Percentiles rank a stretch among this genome's conserved stretches.
Evolutionary conservation across 257 asterid genomes (phyloP).

Genomic region (Oldenlandia corymbosa): DNA sequence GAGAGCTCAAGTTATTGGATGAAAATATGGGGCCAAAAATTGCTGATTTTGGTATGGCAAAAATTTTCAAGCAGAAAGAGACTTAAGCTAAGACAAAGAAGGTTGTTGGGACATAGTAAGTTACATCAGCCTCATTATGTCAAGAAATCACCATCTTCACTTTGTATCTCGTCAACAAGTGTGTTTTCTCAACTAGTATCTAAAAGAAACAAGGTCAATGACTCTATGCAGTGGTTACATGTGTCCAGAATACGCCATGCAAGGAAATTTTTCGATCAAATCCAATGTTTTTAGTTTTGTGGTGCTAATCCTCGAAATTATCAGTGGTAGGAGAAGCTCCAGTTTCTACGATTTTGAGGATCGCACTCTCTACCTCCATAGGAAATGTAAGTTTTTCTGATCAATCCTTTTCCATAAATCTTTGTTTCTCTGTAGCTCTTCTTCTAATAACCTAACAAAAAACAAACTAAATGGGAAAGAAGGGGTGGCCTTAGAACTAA

Average conservation of each 20-base stretch:
- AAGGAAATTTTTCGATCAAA: constrained; percentile 6
- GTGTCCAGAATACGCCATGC: constrained; percentile 9
- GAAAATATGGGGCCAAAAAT: constrained; percentile 2
- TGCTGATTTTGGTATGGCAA: constrained; percentile 11
- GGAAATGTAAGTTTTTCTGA: constrained; percentile 44
- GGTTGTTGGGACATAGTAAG: constrained; percentile 61
- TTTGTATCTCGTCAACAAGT: no score
- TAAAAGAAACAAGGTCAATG: background rate
- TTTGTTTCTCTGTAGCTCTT: no score
- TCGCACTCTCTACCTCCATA: background rate
- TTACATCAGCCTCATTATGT: background rate
- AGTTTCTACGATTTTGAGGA: background rate
- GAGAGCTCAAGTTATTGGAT: background rate
- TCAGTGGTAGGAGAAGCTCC: background rate
- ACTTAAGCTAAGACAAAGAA: constrained; percentile 45
- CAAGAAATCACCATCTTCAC: background rate
- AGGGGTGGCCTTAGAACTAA: constrained; percentile 29
- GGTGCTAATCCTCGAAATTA: constrained; percentile 7
- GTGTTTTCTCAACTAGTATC: background rate
- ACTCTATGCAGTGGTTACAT: constrained; percentile 36
- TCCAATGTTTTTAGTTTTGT: constrained; percentile 8
- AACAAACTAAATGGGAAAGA: constrained; percentile 20
- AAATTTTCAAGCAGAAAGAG: constrained; percentile 35
- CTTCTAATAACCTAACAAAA: background rate
- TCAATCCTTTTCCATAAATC: no score